Conservation (phyloP, 371 early-diverging fungal genomes). For the Choanephora cucurbitarum region DNA sequence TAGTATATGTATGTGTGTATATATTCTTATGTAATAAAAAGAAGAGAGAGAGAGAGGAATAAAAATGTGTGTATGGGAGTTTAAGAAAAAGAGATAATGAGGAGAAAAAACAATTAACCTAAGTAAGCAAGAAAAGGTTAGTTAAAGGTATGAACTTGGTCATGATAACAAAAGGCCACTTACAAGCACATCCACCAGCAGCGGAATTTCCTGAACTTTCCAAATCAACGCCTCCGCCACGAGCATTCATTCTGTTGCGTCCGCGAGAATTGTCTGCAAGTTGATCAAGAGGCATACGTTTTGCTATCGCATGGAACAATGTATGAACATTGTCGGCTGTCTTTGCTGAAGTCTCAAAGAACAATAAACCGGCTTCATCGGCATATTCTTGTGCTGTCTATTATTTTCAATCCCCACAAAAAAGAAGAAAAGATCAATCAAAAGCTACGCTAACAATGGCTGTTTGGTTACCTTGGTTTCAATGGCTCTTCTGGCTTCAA, state of each 20-base stretch:
- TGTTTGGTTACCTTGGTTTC: constrained; percentile 64
- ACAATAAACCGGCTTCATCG: constrained; percentile 82
- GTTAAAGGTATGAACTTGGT: background rate
- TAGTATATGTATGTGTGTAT: background rate
- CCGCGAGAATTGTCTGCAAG: constrained; percentile 48
- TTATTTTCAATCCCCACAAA: background rate
- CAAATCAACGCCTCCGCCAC: constrained; percentile 45
- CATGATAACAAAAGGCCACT: constrained; percentile 12
- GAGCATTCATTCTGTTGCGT: constrained; percentile 38
- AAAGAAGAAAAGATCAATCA: no score
- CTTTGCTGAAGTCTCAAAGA: constrained; percentile 96
- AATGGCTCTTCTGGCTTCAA: constrained; percentile 77
- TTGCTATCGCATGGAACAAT: constrained; percentile 83
- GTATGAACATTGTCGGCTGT: constrained; percentile 86
- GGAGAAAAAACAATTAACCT: background rate
- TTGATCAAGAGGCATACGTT: constrained; percentile 54
- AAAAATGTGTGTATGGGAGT: background rate
- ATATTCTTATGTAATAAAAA: background rate
- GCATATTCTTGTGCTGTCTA: constrained; percentile 92
- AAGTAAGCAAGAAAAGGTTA: background rate
- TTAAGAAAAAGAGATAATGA: background rate
- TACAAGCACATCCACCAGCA: constrained; percentile 53
- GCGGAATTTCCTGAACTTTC: constrained; percentile 34
- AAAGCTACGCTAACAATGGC: background rate
- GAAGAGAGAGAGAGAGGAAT: background rate